Evolutionary conservation across 2,329 filamentous ascomycete genomes (phyloP), one percentile per base, ranked within the genome.

Genomic region (Westerdykella ornata): DNA sequence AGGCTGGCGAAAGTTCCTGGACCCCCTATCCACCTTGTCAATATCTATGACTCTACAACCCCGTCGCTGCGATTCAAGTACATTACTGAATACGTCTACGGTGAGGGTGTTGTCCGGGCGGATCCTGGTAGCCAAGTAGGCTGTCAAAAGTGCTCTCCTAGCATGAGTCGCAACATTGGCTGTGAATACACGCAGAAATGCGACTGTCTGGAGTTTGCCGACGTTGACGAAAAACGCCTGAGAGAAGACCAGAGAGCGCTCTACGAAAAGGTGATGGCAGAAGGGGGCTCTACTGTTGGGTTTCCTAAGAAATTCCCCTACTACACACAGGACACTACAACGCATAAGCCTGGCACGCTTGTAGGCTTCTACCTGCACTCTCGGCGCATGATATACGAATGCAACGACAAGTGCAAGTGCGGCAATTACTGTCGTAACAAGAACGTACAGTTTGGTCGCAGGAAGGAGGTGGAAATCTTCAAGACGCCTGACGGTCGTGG

Each of bases 401-500:
- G 87, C 59, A 87, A 92, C 52, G 68, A 74, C 2, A 76, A 74
- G 7, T 94, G 87, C 64, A 69, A 66, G 2, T 94, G 87, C 53
- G 74, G 73, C 2, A 57, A 63, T 0, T 51, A 68, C 14, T 94
- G 87, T 54, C 81, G 82, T 1, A 90, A 88, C 55, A 74, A 85
- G 4, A 80, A 89, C 1, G 85, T 92, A 0, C 84, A 88, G 56
- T 75, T 82, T 37, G 86, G 87, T 0, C 73, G 87, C 2, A 77
- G 74, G 35, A 72, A 92, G 0, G 76, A 80, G 2, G 68, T 94
- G 1, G 79, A 88, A 53, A 85, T 94, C 14, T 92, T 92, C 63
- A 79, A 81, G 40, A 90, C 87, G 0, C 29, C 29, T 0, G 51
- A 59, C 2, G 73, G 81, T n/a, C 78, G 85, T 35, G 87, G 87